Conservation (phyloP, 108 stramenopile genomes). For the Skeletonema costatum region DNA sequence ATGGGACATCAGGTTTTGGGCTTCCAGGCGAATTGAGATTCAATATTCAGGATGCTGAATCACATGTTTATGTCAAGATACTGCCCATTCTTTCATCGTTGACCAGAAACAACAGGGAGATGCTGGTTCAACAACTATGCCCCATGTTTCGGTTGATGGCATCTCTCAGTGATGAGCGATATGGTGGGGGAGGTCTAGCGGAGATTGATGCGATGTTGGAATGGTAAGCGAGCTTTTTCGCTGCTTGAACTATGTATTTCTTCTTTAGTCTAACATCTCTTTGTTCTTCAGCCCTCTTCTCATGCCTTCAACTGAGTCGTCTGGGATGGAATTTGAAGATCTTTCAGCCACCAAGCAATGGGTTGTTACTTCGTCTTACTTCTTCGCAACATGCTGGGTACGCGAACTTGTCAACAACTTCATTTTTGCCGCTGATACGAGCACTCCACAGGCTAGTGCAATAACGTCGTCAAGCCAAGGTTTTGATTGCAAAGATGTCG, state of each 20-base stretch:
- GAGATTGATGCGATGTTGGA: slow-evolving; percentile 55
- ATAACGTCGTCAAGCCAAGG: slow-evolving; percentile 33
- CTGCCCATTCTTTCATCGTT: slow-evolving; percentile 33
- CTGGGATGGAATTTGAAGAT: slow-evolving; percentile 34
- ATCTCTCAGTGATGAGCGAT: slow-evolving; percentile 30
- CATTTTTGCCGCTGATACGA: slow-evolving; percentile 31
- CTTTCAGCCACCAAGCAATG: slow-evolving; percentile 27
- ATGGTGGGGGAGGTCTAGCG: slow-evolving; percentile 31
- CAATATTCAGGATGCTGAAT: slow-evolving; percentile 19
- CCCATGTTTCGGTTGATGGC: slow-evolving; percentile 49
- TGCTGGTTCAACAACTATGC: slow-evolving; percentile 34
- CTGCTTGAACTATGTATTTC: background rate
- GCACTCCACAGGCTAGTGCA: background rate
- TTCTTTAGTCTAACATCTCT: background rate
- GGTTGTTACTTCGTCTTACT: slow-evolving; percentile 38
- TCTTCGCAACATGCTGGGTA: slow-evolving; percentile 49
- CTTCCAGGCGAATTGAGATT: slow-evolving; percentile 47
- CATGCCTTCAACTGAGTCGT: slow-evolving; percentile 27
- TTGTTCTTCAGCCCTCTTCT: slow-evolving; percentile 28
- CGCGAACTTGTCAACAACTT: slow-evolving; percentile 53
- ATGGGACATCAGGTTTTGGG: slow-evolving; percentile 15
- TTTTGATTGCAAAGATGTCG: slow-evolving; percentile 14
- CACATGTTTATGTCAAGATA: slow-evolving; percentile 40
- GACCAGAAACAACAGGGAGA: slow-evolving; percentile 8
- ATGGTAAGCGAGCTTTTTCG: background rate